Percentiles rank a stretch among this genome's conserved stretches.
These are phyloP conservation scores for Neonectria magnoliae DNA, from an alignment of 2,329 filamentous ascomycete species.

Conservation along the genomic window DNA sequence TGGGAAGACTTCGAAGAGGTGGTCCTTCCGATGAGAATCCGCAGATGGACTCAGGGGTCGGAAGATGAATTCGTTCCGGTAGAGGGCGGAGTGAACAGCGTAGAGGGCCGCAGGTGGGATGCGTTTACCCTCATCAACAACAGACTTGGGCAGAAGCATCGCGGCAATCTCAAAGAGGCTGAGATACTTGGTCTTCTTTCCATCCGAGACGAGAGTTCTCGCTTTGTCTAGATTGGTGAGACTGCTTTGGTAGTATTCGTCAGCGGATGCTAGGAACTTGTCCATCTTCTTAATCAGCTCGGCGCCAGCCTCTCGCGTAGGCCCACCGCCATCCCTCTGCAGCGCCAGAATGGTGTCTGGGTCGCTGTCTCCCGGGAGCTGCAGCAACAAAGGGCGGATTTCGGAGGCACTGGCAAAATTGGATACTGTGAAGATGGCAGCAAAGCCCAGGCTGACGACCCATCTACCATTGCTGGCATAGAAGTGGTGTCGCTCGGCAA, in stretches of 20 bases:
- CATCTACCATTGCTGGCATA: slow-evolving; percentile 64
- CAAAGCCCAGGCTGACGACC: slow-evolving; percentile 53
- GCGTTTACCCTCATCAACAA: slow-evolving; percentile 48
- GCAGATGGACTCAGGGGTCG: slow-evolving; percentile 60
- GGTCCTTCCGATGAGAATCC: slow-evolving; percentile 58
- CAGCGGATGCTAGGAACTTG: slow-evolving; percentile 54
- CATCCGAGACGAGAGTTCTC: slow-evolving; percentile 51
- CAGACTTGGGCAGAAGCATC: slow-evolving; percentile 51
- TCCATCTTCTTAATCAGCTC: slow-evolving; percentile 59
- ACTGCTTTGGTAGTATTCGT: slow-evolving; percentile 58
- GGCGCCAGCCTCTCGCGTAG: slow-evolving; percentile 55
- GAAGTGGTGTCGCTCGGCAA: slow-evolving; percentile 63
- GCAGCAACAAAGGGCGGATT: slow-evolving; percentile 50
- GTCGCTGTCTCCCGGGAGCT: slow-evolving; percentile 42
- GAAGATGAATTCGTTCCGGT: slow-evolving; percentile 69
- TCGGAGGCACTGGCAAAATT: slow-evolving; percentile 56
- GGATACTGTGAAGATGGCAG: slow-evolving; percentile 60
- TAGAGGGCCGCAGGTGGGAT: slow-evolving; percentile 66
- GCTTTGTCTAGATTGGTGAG: slow-evolving; percentile 60
- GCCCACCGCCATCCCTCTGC: slow-evolving; percentile 51
- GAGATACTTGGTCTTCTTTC: slow-evolving; percentile 54
- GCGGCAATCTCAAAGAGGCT: slow-evolving; percentile 63
- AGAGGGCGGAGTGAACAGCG: slow-evolving; percentile 74
- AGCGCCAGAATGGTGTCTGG: slow-evolving; percentile 46
- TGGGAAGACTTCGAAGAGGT: slow-evolving; percentile 68